Evolutionary conservation across 805 yeast species (phyloP).

Genomic region (Metschnikowia santaceciliae): DNA sequence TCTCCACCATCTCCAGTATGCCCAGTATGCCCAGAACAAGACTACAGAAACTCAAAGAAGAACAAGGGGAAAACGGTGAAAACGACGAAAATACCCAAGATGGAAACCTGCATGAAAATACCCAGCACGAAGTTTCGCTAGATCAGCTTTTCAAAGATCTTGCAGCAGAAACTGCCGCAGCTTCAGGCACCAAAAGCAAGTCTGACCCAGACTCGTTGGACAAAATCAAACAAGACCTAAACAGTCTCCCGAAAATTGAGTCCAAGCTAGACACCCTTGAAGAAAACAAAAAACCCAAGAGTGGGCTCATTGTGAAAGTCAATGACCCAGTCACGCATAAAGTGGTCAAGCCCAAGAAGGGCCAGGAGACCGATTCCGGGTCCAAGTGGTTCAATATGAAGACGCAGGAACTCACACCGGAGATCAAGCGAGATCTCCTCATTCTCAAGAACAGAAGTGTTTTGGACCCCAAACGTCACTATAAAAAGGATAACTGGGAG

Average conservation of each 20-base stretch:
- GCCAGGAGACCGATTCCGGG: conserved; percentile 15
- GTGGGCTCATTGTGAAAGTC: conserved; percentile 29
- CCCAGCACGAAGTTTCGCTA: conserved; percentile 17
- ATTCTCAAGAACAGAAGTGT: conserved; percentile 84
- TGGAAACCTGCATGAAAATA: no score
- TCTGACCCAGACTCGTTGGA: conserved; percentile 21
- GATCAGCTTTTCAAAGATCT: conserved; percentile 32
- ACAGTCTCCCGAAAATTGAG: conserved; percentile 40
- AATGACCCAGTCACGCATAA: conserved; percentile 24
- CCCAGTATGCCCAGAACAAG: conserved; percentile 1
- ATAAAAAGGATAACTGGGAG: conserved; percentile 79
- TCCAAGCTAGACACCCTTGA: conserved; percentile 24
- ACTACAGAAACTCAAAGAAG: conserved; percentile 15
- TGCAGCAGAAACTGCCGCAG: conserved; percentile 21
- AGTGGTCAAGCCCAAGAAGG: conserved; percentile 10
- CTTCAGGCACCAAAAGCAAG: neutral
- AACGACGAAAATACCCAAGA: neutral
- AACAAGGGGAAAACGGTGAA: neutral
- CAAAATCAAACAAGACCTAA: conserved; percentile 31
- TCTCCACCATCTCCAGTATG: conserved; percentile 1
- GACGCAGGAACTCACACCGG: conserved; percentile 31
- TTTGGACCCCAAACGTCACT: conserved; percentile 92
- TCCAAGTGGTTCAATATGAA: conserved; percentile 19
- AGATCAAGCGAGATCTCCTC: conserved; percentile 69
- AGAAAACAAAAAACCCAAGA: conserved; percentile 3